Base-by-base conservation (phyloP, 1,139 yeast genomes). In the Pichia sp. region DNA sequence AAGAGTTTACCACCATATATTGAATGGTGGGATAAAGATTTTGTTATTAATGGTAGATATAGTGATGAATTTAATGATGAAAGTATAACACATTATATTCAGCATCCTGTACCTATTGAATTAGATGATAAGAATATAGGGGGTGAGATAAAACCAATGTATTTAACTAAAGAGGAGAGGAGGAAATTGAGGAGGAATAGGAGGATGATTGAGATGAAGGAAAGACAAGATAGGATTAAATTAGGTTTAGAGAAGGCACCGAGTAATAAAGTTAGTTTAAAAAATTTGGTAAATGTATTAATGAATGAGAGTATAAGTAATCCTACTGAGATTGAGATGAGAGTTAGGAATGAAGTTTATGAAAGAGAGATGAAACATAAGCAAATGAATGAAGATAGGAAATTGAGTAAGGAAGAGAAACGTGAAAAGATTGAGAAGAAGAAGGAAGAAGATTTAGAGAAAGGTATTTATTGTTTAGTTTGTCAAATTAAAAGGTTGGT, bases 221-320 rank as follows among this genome's bases (percentile, higher is more conserved):
- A 80, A 38, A 71, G 73, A 46, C 95, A 85, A 55, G 93, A 86
- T 52, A 67, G 84, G 37, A 80, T 89, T 23, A 72, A 79, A 47
- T 64, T 85, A 5, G 98, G 98, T 0, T 63, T 89, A 20, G 88
- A 81, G 38, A 83, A 95, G 0, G 84, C 95, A 3, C 96, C 96
- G 0, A 82, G 83, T 6, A 95, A 96, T 3, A 91, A 89, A 60
- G 85, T 89, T 24, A 85, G 81, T 53, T 65, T 86, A 40, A 75
- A 81, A 35, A 91, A 89, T 56, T 69, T 89, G 58, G 84, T 85
- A 88, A 81, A 74, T 51, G 95, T 86, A 0, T 67, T 82, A 37
- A 84, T 96, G 3, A 80, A 85, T 54, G 94, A 84, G 47, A 85
- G 93, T n/a, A 81, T 88, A 36, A 71, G 73, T 47, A 95, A 91